These are phyloP conservation scores for Xylaria sp. DNA, from an alignment of 2,329 filamentous ascomycete genomes.

Conservation along the genomic window DNA sequence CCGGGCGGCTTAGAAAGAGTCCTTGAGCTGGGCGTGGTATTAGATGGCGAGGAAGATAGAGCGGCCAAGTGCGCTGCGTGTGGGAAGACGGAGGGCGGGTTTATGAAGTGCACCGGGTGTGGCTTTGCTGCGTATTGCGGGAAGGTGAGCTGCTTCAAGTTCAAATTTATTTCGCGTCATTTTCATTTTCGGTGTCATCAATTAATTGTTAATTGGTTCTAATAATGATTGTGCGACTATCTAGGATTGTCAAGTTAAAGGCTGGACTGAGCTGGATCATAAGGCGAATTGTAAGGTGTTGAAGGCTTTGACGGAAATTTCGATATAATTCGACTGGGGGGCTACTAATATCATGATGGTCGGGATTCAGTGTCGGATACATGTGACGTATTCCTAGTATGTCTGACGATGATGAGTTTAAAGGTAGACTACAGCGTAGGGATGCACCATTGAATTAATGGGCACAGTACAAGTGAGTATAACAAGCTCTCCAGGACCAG, in stretches of 20 bases:
- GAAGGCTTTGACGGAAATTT: slow-evolving; percentile 54
- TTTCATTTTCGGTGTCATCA: too few species aligned
- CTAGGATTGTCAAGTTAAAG: slow-evolving; percentile 57
- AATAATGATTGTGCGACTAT: background rate
- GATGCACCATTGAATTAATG: background rate
- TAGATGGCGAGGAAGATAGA: slow-evolving; percentile 13
- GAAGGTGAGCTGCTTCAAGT: slow-evolving; percentile 54
- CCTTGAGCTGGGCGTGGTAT: slow-evolving; percentile 40
- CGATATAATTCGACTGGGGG: slow-evolving; percentile 40
- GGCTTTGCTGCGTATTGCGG: slow-evolving; percentile 58
- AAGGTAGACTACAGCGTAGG: too few species aligned
- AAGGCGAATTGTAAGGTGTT: slow-evolving; percentile 59
- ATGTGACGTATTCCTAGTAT: background rate
- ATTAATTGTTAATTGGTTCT: too few species aligned
- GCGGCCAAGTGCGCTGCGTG: slow-evolving; percentile 44
- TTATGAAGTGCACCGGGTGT: slow-evolving; percentile 58
- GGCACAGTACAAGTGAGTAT: background rate
- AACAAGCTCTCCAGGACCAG: background rate
- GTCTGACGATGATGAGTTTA: background rate
- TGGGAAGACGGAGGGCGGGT: slow-evolving; percentile 40
- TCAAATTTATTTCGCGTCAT: background rate
- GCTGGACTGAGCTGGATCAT: slow-evolving; percentile 57
- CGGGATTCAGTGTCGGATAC: too few species aligned
- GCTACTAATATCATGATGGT: too few species aligned
- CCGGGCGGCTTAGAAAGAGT: slow-evolving; percentile 44